These are phyloP conservation scores for Allomyces javanicus DNA, from an alignment of 192 early-diverging fungal species.

Conservation along the genomic window DNA sequence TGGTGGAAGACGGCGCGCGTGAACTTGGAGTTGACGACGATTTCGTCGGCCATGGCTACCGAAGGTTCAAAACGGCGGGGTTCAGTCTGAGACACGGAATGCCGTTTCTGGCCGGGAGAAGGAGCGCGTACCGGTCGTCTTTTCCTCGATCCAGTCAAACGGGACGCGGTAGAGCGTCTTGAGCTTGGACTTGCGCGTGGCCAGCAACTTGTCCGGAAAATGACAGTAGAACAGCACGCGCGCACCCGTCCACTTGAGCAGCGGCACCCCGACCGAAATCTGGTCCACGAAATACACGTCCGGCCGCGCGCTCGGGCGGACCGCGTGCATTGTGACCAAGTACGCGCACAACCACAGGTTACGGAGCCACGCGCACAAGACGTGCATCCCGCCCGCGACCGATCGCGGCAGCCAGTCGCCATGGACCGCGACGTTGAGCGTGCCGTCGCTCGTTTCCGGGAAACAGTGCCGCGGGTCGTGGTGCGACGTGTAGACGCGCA, in stretches of 20 bases:
- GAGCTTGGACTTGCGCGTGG: conserved; percentile 26
- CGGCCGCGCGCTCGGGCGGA: conserved; percentile 1
- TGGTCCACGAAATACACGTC: conserved; percentile 79
- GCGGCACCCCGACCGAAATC: conserved; percentile 62
- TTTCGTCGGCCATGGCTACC: conserved; percentile 66
- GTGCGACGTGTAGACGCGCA: conserved; percentile 74
- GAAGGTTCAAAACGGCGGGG: background rate
- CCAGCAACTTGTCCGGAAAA: conserved; percentile 72
- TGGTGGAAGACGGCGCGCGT: conserved; percentile 50
- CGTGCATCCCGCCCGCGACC: conserved; percentile 50
- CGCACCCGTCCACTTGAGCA: conserved; percentile 40
- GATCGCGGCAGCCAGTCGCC: conserved; percentile 56
- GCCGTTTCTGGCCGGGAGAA: background rate
- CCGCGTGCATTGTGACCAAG: too few species aligned
- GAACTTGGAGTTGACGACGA: conserved; percentile 86
- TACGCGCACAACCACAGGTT: conserved; percentile 27
- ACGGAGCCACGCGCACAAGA: conserved; percentile 64
- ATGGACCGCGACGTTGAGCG: conserved; percentile 47
- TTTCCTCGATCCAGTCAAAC: conserved; percentile 67
- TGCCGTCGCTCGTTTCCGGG: conserved; percentile 73
- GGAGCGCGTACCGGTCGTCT: conserved; percentile 43
- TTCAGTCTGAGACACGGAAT: background rate
- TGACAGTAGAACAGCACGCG: conserved; percentile 91
- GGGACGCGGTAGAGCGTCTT: conserved; percentile 58
- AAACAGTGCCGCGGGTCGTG: conserved; percentile 78